Conservation (phyloP, 2,329 filamentous ascomycete species). For the Lizonia empirigonia region DNA sequence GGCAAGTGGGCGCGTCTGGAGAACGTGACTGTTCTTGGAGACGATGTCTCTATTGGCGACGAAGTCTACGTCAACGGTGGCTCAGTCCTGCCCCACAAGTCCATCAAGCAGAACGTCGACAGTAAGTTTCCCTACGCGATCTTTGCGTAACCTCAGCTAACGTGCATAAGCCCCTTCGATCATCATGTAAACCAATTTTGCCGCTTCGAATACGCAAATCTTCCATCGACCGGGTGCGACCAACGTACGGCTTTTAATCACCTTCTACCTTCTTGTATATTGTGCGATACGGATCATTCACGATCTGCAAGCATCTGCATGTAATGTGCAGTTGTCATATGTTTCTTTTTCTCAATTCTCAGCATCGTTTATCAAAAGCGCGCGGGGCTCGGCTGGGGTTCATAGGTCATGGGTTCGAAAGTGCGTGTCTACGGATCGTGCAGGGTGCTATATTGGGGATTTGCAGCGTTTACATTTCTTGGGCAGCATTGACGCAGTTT, state of each 20-base stretch:
- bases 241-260: conserved; percentile 39
- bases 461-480: conserved; percentile 19
- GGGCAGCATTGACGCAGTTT: conserved; percentile 11
- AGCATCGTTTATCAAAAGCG: conserved; percentile 27
- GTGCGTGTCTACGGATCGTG: conserved; percentile 17
- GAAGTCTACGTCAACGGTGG: conserved; percentile 99
- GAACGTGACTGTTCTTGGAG: conserved; percentile 96
- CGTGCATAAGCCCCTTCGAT: conserved; percentile 49
- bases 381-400: conserved; percentile 18
- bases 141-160: conserved; percentile 17
- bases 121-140: conserved; percentile 34
- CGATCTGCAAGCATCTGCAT: conserved; percentile 20
- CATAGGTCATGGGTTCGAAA: conserved; percentile 16
- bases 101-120: conserved; percentile 97
- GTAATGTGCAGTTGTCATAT: conserved; percentile 20
- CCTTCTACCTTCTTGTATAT: conserved; percentile 44
- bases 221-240: conserved; percentile 15
- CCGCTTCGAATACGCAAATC: conserved; percentile 12
- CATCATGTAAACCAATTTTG: conserved; percentile 50
- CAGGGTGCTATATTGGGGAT: conserved; percentile 13
- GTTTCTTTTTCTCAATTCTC: conserved; percentile 18
- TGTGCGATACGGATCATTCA: conserved; percentile 32
- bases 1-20: conserved; percentile 95
- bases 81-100: conserved; percentile 95
- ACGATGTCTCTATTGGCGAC: conserved; percentile 96